phyloP scores from a whole-genome alignment of 2,329 filamentous ascomycete genomes.

The Xylariaceae sp. region DNA sequence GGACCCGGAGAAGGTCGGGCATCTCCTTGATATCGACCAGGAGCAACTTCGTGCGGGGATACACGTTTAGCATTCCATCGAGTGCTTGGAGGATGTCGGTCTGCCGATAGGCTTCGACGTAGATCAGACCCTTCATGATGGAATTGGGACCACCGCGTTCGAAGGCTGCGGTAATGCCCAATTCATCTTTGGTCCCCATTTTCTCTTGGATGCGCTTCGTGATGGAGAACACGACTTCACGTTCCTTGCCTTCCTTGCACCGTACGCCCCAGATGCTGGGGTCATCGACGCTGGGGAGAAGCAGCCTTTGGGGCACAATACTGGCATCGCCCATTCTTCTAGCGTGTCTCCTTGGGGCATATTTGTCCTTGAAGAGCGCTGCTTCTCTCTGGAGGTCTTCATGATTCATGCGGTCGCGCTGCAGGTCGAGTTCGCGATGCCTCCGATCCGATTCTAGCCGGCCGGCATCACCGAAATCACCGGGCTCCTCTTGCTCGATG shows the following conservation, averaged over 20 bases:
- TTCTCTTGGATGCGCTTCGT: slow-evolving; percentile 86
- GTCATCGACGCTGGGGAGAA: slow-evolving; percentile 90
- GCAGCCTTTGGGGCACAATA: slow-evolving; percentile 76
- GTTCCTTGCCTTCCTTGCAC: slow-evolving; percentile 93
- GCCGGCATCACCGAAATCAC: slow-evolving; percentile 77
- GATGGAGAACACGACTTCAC: slow-evolving; percentile 81
- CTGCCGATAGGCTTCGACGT: slow-evolving; percentile 85
- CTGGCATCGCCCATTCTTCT: slow-evolving; percentile 64
- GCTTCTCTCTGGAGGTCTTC: slow-evolving; percentile 94
- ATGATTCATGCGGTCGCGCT: slow-evolving; percentile 79
- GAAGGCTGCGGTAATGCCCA: slow-evolving; percentile 85
- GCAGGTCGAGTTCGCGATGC: slow-evolving; percentile 89
- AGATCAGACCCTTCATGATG: slow-evolving; percentile 89
- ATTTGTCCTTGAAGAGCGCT: slow-evolving; percentile 78
- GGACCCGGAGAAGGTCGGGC: slow-evolving; percentile 88
- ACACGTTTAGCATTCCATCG: slow-evolving; percentile 83
- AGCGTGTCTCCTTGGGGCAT: slow-evolving; percentile 70
- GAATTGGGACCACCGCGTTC: slow-evolving; percentile 75
- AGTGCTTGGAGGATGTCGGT: slow-evolving; percentile 80
- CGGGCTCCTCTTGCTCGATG: slow-evolving; percentile 84
- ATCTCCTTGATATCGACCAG: slow-evolving; percentile 95
- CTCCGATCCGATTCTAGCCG: slow-evolving; percentile 83
- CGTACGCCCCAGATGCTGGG: slow-evolving; percentile 93
- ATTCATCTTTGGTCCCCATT: slow-evolving; percentile 69
- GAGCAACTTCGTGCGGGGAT: slow-evolving; percentile 79